Conservation (phyloP, 345 rosid species). For the Citrus inodora region DNA sequence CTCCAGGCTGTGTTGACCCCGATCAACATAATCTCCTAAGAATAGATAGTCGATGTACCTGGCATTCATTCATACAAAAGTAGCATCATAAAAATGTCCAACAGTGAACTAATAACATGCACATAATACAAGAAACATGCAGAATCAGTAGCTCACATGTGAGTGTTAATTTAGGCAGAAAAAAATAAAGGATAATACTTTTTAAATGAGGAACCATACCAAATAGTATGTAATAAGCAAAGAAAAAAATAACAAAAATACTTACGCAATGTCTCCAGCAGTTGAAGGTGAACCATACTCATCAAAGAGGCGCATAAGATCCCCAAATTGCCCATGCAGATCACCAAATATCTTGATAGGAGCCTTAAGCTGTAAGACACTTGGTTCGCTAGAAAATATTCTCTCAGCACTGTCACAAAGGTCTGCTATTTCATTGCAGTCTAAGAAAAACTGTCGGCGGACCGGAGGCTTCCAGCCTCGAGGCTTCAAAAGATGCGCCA, state of each 20-base stretch:
- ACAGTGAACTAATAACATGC: background rate
- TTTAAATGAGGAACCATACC: background rate
- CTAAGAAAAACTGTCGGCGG: conserved; percentile 87
- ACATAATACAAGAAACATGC: background rate
- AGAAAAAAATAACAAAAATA: background rate
- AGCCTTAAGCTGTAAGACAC: conserved; percentile 83
- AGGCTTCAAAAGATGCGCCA: conserved; percentile 87
- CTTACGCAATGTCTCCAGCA: conserved; percentile 99
- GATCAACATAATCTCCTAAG: conserved; percentile 98
- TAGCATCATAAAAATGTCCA: conserved; percentile 13
- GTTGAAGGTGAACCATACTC: conserved; percentile 98
- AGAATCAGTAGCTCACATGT: background rate
- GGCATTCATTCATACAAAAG: conserved; percentile 31
- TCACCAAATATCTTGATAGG: conserved; percentile 97
- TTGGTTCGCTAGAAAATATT: conserved; percentile 80
- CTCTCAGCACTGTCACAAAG: conserved; percentile 88
- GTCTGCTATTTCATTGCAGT: conserved; percentile 95
- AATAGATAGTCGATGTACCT: conserved; percentile 98
- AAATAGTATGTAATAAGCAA: background rate
- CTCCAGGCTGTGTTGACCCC: conserved; percentile 99
- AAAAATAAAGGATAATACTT: background rate
- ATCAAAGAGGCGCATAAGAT: conserved; percentile 98
- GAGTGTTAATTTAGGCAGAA: background rate
- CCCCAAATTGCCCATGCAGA: conserved; percentile 98
- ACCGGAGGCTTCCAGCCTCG: conserved; percentile 99